phyloP scores from a whole-genome alignment of 106 monocot genomes.

The Gastrodia elata region DNA sequence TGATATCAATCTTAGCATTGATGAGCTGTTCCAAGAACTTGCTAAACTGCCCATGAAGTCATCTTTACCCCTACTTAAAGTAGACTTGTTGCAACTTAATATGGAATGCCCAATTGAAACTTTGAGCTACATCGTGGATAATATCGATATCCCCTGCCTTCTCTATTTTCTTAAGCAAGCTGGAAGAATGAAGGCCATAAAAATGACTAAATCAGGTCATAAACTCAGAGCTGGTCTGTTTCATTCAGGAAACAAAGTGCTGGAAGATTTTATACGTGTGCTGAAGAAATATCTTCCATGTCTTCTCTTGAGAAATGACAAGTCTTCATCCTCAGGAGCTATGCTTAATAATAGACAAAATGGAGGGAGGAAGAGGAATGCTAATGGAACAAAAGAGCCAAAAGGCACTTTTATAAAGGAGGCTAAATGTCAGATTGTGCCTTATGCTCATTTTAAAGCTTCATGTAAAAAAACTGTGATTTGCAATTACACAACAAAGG shows the following conservation, averaged over 20 bases:
- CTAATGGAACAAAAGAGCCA: conserved; percentile 15
- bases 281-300: conserved; percentile 6
- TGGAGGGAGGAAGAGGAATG: conserved; percentile 13
- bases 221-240: conserved; percentile 12
- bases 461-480: not conserved
- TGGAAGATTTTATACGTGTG: conserved; percentile 17
- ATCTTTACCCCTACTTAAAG: conserved; percentile 7
- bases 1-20: conserved; percentile 3
- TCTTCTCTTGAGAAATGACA: conserved; percentile 4
- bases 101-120: not conserved
- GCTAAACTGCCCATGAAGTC: not conserved
- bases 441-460: not conserved
- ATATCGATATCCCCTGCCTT: not conserved
- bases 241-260: conserved; percentile 16
- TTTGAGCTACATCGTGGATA: conserved; percentile 6
- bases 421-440: conserved; percentile 4
- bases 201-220: not conserved
- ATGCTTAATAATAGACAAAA: not conserved
- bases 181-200: conserved; percentile 8
- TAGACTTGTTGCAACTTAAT: conserved; percentile 1
- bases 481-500: not conserved
- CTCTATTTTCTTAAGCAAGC: not conserved
- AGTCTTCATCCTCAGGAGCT: not conserved
- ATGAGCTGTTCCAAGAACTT: not conserved
- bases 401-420: not conserved